Evolutionary conservation across 805 yeast species (phyloP), one percentile per base, ranked within the genome.

Genomic region (Ogataea methylovora): DNA sequence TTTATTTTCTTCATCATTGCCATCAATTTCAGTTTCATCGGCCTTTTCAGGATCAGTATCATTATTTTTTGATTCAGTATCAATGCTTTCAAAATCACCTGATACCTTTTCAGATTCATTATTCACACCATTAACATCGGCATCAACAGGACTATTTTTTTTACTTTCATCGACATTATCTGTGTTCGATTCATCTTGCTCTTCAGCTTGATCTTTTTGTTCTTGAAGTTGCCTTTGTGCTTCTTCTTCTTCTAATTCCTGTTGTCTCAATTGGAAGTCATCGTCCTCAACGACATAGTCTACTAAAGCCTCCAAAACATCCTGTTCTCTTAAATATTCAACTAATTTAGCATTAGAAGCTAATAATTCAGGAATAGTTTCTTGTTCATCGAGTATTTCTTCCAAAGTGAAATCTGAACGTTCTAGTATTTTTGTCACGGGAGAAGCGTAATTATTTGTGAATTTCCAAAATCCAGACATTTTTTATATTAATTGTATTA

Each of bases 271-370:
- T 37, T 66, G 71, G 38, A 56, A 69, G 12, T 63, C 70, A 30
- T 56, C 61, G 29, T 71, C 78, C 31, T 58, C 60, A 24, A 76
- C 75, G 27, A 87, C 71, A 46, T 75, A 77, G 26, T 79, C 76
- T 21, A 90, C 75, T 38, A 90, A 68, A 37, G 76, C 74, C 34
- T 66, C 69, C 39, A 90, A 56, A 12, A 85, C 75, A 34, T 78
- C 83, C 12, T 92, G 87, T 50, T 84, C 84, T 42, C 90, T 70
- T 36, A 92, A 64, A 48, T 79, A 79, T 48, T 86, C 92, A 26
- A 88, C 67, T 32, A 92, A 68, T 51, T 82, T 80, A 29, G 79
- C 69, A 54, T 83, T 83, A 14, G 86, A 78, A 16, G 81, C 73
- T 42, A 80, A 60, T 24, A 85, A 61, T 52, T 84, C 92, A 38